Base-by-base conservation (phyloP, 805 yeast species). In the Clavispora carvajalis region DNA sequence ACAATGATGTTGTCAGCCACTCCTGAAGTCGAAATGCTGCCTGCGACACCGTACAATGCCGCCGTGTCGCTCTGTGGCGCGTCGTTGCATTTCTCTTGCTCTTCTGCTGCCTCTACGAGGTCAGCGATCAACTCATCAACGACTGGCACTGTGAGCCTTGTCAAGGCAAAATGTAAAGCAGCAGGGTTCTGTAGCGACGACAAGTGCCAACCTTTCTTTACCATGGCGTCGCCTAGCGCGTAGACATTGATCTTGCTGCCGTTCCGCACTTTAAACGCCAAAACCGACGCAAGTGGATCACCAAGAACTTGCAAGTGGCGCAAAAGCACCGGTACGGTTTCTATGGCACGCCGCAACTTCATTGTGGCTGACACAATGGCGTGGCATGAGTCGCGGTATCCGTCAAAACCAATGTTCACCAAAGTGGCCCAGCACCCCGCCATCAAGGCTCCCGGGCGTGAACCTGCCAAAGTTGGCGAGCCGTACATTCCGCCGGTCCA, bases 351-450 rank as follows among this genome's bases (percentile, higher is more conserved):
- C 49, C 76, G 80, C 8, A 89, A 65, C 40, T 65, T 61, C 55
- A 77, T 71, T 2, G 95, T 79, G 3, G 90, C 77, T 7, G 62
- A 51, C 6, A 89, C 79, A 37, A 91, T 90, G 10, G 77, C 79
- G 40, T 59, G 62, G 47, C 95, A 82, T 2, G 82, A 73, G 45
- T 80, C 58, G 5, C 61, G 70, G 60, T 91, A 91, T 1, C 98
- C 98, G n/a, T 77, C 76, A 41, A 77, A 79, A 29, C 99, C 99
- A 41, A 90, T 71, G 47, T 74, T 73, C 34, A 91, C 65, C 74
- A 91, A 65, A 0, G 97, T 89, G 0, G 96, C 95, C 97, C 98
- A 93, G 60, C 98, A 90, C 0, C 97, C 98, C n/a, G 85, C 98
- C 73, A 89, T 85, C 25, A 91, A 69, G 0, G 98, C 97, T 36